phyloP scores from a whole-genome alignment of 2,329 filamentous ascomycete species.

The Dactylellina leptospora region DNA sequence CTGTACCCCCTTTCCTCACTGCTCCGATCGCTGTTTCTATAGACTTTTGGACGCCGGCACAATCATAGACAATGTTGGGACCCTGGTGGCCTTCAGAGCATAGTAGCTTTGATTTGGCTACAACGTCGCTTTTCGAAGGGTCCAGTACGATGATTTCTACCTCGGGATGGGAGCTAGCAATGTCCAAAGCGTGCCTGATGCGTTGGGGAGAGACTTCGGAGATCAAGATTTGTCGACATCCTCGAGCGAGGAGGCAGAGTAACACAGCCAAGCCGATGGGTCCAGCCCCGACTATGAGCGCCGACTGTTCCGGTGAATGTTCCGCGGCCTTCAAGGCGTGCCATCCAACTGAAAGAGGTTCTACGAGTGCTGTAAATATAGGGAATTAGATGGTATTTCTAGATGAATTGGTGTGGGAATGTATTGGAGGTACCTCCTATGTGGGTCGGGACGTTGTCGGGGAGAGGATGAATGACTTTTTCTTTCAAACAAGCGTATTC shows the following conservation, averaged over 20 bases:
- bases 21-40: conserved; percentile 42
- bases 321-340: conserved; percentile 65
- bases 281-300: conserved; percentile 69
- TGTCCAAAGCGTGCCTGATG: conserved; percentile 39
- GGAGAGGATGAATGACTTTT: conserved; percentile 62
- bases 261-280: conserved; percentile 71
- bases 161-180: conserved; percentile 28
- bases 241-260: conserved; percentile 67
- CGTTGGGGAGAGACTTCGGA: conserved; percentile 65
- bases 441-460: conserved; percentile 64
- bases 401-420: conserved; percentile 18
- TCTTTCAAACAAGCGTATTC: conserved; percentile 65
- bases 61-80: conserved; percentile 41
- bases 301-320: conserved; percentile 64
- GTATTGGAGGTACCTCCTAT: conserved; percentile 61
- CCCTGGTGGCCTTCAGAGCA: conserved; percentile 37
- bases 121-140: conserved; percentile 30
- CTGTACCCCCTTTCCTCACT: conserved; percentile 39
- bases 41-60: conserved; percentile 44
- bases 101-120: conserved; percentile 38
- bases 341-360: conserved; percentile 72
- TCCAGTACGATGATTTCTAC: conserved; percentile 40
- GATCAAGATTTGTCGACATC: conserved; percentile 68
- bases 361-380: conserved; percentile 66
- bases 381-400: conserved; percentile 56